phyloP scores from a whole-genome alignment of 2,329 filamentous ascomycete species.

The Fusarium mangiferae region DNA sequence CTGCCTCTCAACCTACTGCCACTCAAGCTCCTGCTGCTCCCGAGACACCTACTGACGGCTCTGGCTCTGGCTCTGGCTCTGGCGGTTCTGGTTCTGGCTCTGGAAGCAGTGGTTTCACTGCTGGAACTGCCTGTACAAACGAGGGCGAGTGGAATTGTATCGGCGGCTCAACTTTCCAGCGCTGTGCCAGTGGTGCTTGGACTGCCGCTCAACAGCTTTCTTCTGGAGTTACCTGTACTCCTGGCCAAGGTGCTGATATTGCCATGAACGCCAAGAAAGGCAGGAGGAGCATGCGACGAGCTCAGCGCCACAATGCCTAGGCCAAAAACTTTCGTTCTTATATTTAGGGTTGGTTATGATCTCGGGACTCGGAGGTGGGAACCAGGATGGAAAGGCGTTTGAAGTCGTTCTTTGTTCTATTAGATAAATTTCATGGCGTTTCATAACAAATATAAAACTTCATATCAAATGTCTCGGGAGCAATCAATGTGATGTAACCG shows the following conservation, averaged over 20 bases:
- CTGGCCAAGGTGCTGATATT: conserved; percentile 54
- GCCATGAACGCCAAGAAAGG: conserved; percentile 45
- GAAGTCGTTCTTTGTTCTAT: too few relatives aligned
- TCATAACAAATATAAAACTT: too few relatives aligned
- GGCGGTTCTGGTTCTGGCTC: conserved; percentile 10
- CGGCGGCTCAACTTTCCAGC: conserved; percentile 61
- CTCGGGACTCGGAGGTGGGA: too few relatives aligned
- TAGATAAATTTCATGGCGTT: too few relatives aligned
- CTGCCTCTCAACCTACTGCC: background rate
- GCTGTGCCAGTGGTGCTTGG: conserved; percentile 65
- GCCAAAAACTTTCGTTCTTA: too few relatives aligned
- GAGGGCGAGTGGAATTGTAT: conserved; percentile 67
- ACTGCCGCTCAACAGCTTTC: conserved; percentile 56
- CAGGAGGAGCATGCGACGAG: conserved; percentile 47
- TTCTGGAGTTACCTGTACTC: conserved; percentile 56
- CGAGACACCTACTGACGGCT: background rate
- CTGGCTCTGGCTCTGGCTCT: background rate
- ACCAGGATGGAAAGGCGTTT: too few relatives aligned
- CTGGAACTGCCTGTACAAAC: conserved; percentile 57
- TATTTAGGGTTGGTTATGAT: too few relatives aligned
- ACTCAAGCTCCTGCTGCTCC: conserved; percentile 22
- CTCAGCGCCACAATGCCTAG: conserved; percentile 34
- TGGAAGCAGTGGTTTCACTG: conserved; percentile 46
- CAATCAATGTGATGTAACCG: too few relatives aligned
- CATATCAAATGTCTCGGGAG: too few relatives aligned